Evolutionary conservation across 805 yeast genomes (phyloP), one percentile per base, ranked within the genome.

Genomic region (Kodamaea hsintzibuensis): DNA sequence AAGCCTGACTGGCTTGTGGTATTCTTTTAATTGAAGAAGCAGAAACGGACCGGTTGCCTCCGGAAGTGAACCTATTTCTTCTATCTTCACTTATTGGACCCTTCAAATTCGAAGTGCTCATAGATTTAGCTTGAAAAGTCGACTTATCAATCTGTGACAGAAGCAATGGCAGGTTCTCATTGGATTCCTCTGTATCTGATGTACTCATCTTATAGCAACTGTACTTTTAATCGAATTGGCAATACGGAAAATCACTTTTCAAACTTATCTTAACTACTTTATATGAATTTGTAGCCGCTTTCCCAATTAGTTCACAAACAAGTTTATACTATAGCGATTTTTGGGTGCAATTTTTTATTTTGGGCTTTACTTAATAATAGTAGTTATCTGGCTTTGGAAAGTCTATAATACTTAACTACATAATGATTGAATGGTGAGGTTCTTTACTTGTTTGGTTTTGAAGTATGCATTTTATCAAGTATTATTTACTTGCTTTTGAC

Each of bases 51-150:
- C 52, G 46, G n/a, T 14, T 14, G 13, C 33, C 35, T 3, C 42
- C 49, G 42, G 49, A 35, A 6, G 33, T 7, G 49, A 35, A 35
- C 14, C 48, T 16, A 47, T 18, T 17, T n/a, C 30, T 43, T 13
- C 33, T 9, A 27, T 16, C 47, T 16, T 22, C 51, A 37, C 22
- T 35, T 5, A 42, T 25, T 7, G 38, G 40, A 9, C 51, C 46
- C 39, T 16, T 39, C n/a, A 48, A 38, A 38, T 48, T 48, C 16
- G 51, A 39, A 17, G 51, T 48, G 7, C 46, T 39, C 33, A 25
- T 44, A 1, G 51, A 44, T 27, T 48, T 48, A 7, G 37, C 27
- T 14, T 48, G 38, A 8, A 47, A 19, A 9, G 3, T n/a, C 22
- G 13, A 27, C 13, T 7, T 13, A 8, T 7, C 44, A 19, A 19